Percentiles rank a stretch among this genome's conserved stretches.
These are phyloP conservation scores for Sarocladium oryzae DNA, from an alignment of 2,329 filamentous ascomycete genomes.

Conservation along the genomic window DNA sequence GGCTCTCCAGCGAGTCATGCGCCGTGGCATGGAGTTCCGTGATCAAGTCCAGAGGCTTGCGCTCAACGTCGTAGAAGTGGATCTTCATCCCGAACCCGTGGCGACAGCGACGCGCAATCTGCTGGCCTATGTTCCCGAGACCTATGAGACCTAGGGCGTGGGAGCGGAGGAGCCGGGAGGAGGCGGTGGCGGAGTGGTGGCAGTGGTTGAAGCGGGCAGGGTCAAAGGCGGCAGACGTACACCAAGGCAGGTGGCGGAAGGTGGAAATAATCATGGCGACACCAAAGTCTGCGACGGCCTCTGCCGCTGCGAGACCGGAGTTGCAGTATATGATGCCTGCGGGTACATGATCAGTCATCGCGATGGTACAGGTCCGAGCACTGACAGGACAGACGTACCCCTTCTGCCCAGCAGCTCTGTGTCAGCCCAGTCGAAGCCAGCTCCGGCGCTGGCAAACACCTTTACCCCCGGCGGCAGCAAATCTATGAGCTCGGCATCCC, in stretches of 20 bases:
- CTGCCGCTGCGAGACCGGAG: constrained; percentile 61
- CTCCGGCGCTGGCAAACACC: constrained; percentile 59
- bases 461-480: constrained; percentile 48
- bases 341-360: not conserved
- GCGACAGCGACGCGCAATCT: constrained; percentile 47
- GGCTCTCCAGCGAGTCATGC: constrained; percentile 41
- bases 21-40: constrained; percentile 37
- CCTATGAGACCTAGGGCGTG: constrained; percentile 61
- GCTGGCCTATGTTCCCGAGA: constrained; percentile 59
- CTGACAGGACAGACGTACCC: constrained; percentile 42
- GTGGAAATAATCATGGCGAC: constrained; percentile 62
- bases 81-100: constrained; percentile 61
- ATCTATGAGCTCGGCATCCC: constrained; percentile 53
- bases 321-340: constrained; percentile 66
- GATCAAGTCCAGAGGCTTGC: constrained; percentile 35
- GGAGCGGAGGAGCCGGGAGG: constrained; percentile 57
- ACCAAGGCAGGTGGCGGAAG: constrained; percentile 64
- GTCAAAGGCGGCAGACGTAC: constrained; percentile 46
- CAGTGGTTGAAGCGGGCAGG: constrained; percentile 45
- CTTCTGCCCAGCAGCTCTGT: constrained; percentile 52
- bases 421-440: constrained; percentile 62
- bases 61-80: constrained; percentile 53
- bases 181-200: constrained; percentile 51
- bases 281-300: constrained; percentile 67
- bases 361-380: too few relatives aligned